Evolutionary conservation across 169 alveolate species (phyloP).

Genomic region (Babesia bovis): DNA sequence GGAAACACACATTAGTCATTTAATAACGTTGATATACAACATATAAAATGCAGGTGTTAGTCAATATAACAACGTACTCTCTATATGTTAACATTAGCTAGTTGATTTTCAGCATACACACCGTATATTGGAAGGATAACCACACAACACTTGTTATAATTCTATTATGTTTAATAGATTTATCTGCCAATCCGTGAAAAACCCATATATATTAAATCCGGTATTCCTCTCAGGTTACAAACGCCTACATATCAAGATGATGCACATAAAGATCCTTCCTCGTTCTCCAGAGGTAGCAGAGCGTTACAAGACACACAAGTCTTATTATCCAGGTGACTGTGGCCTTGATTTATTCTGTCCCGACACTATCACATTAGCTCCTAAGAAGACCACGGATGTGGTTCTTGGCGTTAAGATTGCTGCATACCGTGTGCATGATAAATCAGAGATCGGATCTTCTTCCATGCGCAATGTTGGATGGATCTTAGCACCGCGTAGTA

Average conservation of each 20-base stretch:
- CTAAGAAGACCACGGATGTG: slow-evolving; percentile 82
- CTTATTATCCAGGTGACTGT: slow-evolving; percentile 87
- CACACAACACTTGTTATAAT: too few species aligned
- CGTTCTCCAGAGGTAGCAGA: slow-evolving; percentile 63
- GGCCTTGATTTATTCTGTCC: slow-evolving; percentile 87
- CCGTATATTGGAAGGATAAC: too few species aligned
- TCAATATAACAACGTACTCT: too few species aligned
- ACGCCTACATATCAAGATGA: slow-evolving; percentile 13
- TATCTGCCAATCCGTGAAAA: neutral
- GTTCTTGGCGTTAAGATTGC: slow-evolving; percentile 86
- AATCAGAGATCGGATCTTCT: slow-evolving; percentile 10
- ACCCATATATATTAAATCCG: neutral
- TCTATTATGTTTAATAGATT: neutral
- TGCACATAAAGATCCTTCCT: slow-evolving; percentile 71
- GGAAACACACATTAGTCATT: too few species aligned
- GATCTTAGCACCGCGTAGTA: slow-evolving; percentile 85
- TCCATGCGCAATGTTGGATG: slow-evolving; percentile 66
- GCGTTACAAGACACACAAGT: slow-evolving; percentile 75
- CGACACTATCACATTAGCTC: slow-evolving; percentile 80
- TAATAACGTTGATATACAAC: too few species aligned
- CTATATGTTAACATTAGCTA: too few species aligned
- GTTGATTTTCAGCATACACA: too few species aligned
- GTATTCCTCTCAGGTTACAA: neutral
- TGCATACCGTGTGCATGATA: slow-evolving; percentile 69
- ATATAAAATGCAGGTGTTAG: too few species aligned